Evolutionary conservation across 148 eudicot genomes (phyloP), one percentile per base, ranked within the genome.

Genomic region (Linanthus parryae): DNA sequence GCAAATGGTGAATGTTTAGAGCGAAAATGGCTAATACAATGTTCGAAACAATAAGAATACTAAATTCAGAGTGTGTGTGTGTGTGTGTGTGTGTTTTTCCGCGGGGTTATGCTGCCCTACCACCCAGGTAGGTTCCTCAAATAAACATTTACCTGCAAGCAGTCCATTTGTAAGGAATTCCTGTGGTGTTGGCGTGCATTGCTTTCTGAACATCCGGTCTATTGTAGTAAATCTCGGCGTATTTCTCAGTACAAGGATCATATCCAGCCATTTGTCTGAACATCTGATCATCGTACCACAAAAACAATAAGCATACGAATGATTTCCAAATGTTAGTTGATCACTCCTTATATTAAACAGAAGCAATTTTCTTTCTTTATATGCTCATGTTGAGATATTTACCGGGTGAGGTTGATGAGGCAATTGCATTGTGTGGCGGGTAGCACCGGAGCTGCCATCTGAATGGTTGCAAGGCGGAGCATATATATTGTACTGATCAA

Each of bases 231-330:
- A 56, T 53, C 69, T 91, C 95, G 1, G 96, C 98, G 52, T 80
- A 75, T 59, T 74, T 92, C 48, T 92, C 98, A 3, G 94, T 87
- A 44, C 98, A 92, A 10, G 98, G 98, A 68, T 92, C 98, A 58
- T 91, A 91, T 10, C 98, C 98, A 1, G 89, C 63, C 8, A 83
- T 24, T 67, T 66, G 67, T 46, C 75, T 66, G 23, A 71, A 61
- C n/a, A 66, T 55, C 97, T 90, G 61, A 2, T 0, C 3, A 41
- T 29, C 7, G 16, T 30, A 39, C 25, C 3, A 3, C 19, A 23
- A 54, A 33, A n/a, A 31, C 5, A 31, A 11, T 31, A 31, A 5
- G n/a, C n/a, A n/a, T n/a, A n/a, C n/a, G n/a, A n/a, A n/a, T n/a
- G n/a, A n/a, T n/a, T n/a, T n/a, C n/a, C n/a, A n/a, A n/a, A n/a